These are phyloP conservation scores for Fusarium circinatum DNA, from an alignment of 2,329 filamentous ascomycete genomes.

Conservation along the genomic window DNA sequence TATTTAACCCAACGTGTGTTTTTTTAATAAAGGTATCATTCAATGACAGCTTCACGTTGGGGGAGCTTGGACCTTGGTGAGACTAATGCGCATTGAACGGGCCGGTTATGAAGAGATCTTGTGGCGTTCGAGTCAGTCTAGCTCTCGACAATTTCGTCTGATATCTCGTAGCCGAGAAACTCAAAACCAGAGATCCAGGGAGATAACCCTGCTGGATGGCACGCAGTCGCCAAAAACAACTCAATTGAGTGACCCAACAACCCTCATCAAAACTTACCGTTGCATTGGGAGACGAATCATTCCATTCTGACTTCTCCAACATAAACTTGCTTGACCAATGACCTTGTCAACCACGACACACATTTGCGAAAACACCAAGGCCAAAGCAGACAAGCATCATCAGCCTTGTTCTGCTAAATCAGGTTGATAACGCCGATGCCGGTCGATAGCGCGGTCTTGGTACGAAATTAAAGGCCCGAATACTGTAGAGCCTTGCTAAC, in stretches of 20 bases:
- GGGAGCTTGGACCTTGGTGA: background rate
- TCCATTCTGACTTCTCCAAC: background rate
- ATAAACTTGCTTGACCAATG: background rate
- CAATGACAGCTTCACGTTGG: background rate
- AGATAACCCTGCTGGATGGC: background rate
- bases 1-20: background rate
- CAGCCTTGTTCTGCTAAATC: constrained; percentile 6
- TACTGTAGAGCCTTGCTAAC: constrained; percentile 1
- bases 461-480: constrained; percentile 23
- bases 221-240: background rate
- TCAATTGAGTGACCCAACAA: background rate
- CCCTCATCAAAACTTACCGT: background rate
- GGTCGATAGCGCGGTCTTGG: constrained; percentile 16
- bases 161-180: background rate
- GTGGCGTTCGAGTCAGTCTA: constrained; percentile 13
- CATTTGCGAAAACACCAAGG: background rate
- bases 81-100: background rate
- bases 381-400: background rate
- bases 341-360: background rate
- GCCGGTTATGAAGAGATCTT: background rate
- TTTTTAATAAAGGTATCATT: background rate
- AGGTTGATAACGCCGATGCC: constrained; percentile 22
- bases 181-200: background rate
- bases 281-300: background rate
- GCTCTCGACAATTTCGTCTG: background rate